Percentiles rank a stretch among this genome's conserved stretches.
Conservation (phyloP, 2,329 filamentous ascomycete genomes). For the Grosmannia clavigera region DNA sequence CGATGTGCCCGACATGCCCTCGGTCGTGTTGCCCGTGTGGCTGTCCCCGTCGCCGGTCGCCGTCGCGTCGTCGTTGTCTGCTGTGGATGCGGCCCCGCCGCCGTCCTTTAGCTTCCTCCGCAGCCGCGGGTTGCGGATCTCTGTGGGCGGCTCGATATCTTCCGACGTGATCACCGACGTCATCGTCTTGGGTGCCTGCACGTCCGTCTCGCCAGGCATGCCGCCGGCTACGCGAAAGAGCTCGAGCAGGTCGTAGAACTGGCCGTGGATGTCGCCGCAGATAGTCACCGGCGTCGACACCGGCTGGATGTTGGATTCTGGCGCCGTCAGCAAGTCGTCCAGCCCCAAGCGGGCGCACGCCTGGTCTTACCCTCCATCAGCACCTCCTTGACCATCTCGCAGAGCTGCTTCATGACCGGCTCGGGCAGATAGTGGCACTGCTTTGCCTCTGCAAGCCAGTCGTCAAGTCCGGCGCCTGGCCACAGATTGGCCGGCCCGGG, state of each 20-base stretch:
- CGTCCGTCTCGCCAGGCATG: conserved; percentile 75
- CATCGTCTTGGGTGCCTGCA: conserved; percentile 54
- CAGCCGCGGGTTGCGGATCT: conserved; percentile 78
- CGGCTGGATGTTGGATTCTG: conserved; percentile 98
- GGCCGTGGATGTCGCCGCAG: conserved; percentile 95
- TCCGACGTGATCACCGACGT: conserved; percentile 74
- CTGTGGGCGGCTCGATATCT: conserved; percentile 80
- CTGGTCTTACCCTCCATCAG: conserved; percentile 77
- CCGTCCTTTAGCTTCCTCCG: conserved; percentile 70
- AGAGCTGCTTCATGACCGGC: conserved; percentile 94
- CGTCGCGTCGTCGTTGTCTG: conserved; percentile 12
- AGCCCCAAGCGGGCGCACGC: background rate
- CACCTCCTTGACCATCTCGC: conserved; percentile 97
- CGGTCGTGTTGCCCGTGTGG: conserved; percentile 22
- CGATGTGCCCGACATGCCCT: conserved; percentile 18
- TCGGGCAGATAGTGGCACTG: conserved; percentile 96
- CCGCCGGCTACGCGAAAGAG: conserved; percentile 93
- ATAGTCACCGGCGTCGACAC: conserved; percentile 92
- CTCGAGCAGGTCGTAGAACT: conserved; percentile 96
- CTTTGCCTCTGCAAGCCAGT: conserved; percentile 95
- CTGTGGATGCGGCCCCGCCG: conserved; percentile 28
- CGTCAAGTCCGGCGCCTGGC: conserved; percentile 75
- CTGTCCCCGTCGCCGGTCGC: conserved; percentile 13
- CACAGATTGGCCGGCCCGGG: conserved; percentile 80
- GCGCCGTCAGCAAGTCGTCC: too few species aligned